These are phyloP conservation scores for Teunomyces barrocoloradensis DNA, from an alignment of 805 yeast genomes.

Conservation along the genomic window DNA sequence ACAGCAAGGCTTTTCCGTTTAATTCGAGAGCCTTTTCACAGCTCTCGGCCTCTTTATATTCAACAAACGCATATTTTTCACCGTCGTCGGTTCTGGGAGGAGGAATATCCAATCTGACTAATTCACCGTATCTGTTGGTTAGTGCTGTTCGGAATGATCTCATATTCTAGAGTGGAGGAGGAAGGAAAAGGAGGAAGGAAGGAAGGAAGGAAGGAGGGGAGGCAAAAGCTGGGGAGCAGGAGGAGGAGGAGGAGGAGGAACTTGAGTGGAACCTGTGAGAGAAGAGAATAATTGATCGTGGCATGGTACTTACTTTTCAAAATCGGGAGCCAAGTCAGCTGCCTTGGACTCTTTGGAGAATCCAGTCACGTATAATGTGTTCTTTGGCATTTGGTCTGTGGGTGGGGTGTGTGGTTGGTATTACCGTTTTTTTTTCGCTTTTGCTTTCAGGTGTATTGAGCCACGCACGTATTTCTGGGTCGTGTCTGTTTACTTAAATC, in stretches of 20 bases:
- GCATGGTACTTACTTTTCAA: slow-evolving; percentile 52
- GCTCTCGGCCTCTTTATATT: slow-evolving; percentile 49
- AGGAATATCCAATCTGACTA: slow-evolving; percentile 59
- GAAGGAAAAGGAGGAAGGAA: not conserved
- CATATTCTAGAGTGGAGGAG: not conserved
- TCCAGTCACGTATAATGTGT: slow-evolving; percentile 57
- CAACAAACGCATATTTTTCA: slow-evolving; percentile 63
- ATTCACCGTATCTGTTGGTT: slow-evolving; percentile 48
- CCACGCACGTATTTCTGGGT: not conserved
- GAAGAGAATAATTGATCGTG: slow-evolving; percentile 5
- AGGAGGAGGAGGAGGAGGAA: slow-evolving; percentile 1
- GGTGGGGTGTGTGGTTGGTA: not conserved
- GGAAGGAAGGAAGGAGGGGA: slow-evolving; percentile 3
- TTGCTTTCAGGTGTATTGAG: not conserved
- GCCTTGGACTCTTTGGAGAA: slow-evolving; percentile 54
- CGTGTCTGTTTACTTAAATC: no score
- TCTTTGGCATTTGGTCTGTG: slow-evolving; percentile 34
- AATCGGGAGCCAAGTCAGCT: slow-evolving; percentile 55
- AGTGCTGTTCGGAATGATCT: slow-evolving; percentile 6
- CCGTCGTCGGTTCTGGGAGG: slow-evolving; percentile 62
- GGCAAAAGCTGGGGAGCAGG: slow-evolving; percentile 3
- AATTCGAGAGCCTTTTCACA: slow-evolving; percentile 53
- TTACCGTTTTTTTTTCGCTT: not conserved
- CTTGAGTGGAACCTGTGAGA: slow-evolving; percentile 5
- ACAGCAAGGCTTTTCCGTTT: slow-evolving; percentile 44